Base-by-base conservation (phyloP, 768 basidiomycete species). In the Suillus americanus region DNA sequence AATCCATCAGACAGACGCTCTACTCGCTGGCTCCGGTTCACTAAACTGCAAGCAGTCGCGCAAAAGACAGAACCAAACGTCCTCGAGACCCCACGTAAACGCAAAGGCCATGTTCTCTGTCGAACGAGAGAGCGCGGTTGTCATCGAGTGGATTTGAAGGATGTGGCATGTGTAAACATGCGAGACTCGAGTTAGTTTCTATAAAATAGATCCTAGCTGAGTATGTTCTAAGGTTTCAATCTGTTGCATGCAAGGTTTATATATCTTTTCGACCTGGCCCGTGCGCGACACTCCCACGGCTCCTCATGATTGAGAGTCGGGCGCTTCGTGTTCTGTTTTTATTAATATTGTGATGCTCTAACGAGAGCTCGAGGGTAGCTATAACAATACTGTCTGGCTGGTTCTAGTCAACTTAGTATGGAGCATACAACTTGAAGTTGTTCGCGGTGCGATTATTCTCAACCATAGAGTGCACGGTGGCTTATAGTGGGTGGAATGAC, bases 181-280 rank as follows among this genome's bases (percentile, higher is more conserved):
- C 78, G 72, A 79, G 77, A 79, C 78, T 78, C 78, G 73, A 78
- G 78, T 79, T 78, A 78, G 78, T 76, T 76, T 74, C 75, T 77
- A 74, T 75, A 76, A 62, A 77, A 77, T 74, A 77, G 75, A 77
- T 77, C 75, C 75, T 73, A 69, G 72, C 70, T 75, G 78, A 79
- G 78, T 79, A 79, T 79, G 77, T 77, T 79, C 78, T 79, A 61
- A 73, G 66, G 77, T 74, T 74, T 72, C 75, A 67, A 16, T 33
- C 38, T 45, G 56, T 30, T 16, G 0, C 20, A 14, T 14, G 7
- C 12, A 5, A 46, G 41, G 60, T 62, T 63, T 63, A 63, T 63
- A 63, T 63, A 63, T 4, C 1, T 65, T 70, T 65, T 46, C 2
- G 10, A 0, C 18, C 3, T 79, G 82, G 83, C 70, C 75, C 76